These are phyloP conservation scores for Ascochyta lentis DNA, from an alignment of 2,329 filamentous ascomycete species.

Conservation along the genomic window DNA sequence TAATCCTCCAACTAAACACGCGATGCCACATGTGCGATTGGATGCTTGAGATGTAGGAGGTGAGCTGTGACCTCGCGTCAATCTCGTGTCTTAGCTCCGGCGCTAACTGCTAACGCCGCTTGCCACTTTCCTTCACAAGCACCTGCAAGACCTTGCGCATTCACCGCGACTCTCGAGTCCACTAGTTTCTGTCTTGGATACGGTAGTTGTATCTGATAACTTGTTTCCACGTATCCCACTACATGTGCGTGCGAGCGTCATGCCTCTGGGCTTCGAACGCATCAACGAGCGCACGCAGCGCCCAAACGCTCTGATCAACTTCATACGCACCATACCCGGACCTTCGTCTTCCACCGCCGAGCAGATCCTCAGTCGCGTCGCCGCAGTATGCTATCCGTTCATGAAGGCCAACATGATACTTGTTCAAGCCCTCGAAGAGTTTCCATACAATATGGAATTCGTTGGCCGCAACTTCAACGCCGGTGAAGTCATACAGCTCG, in stretches of 20 bases:
- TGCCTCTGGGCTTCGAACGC: conserved; percentile 80
- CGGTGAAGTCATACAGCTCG: conserved; percentile 84
- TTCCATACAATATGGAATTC: conserved; percentile 80
- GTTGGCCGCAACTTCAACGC: conserved; percentile 90
- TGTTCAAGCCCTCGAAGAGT: conserved; percentile 73
- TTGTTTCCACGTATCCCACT: background rate
- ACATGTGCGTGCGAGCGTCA: conserved; percentile 46
- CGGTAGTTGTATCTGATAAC: background rate
- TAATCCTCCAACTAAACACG: too few species aligned
- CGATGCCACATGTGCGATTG: too few species aligned
- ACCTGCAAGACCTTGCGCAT: too few species aligned
- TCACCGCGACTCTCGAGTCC: too few species aligned
- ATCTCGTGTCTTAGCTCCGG: conserved; percentile 5
- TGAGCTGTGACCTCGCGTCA: background rate
- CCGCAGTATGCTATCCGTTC: conserved; percentile 75
- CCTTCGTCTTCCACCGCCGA: conserved; percentile 46
- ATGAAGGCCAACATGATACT: conserved; percentile 56
- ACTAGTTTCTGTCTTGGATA: background rate
- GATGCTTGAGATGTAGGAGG: too few species aligned
- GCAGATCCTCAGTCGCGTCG: conserved; percentile 47
- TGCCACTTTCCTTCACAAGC: too few species aligned
- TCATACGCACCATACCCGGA: conserved; percentile 80
- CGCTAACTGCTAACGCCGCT: background rate
- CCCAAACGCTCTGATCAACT: conserved; percentile 79
- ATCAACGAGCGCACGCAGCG: conserved; percentile 77